Base-by-base conservation (phyloP, 2,329 filamentous ascomycete species). In the Neonectria neomacrospora region DNA sequence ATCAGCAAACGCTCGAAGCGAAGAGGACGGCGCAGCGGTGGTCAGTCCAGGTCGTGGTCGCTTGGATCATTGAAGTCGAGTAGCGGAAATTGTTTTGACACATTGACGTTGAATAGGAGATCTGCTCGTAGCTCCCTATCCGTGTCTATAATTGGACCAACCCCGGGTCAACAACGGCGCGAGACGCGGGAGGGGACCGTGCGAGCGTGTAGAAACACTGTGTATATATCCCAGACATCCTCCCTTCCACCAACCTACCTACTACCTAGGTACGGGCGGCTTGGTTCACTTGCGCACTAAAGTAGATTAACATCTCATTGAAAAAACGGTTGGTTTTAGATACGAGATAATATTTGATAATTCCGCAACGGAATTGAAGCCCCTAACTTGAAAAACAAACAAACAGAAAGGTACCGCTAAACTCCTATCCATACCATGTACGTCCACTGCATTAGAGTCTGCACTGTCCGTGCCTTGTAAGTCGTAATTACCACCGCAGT, bases 91-190 rank as follows among this genome's bases (percentile, higher is more conserved):
- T 23, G 58, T 45, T 30, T 61, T 41, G 58, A 55, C 58, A 53
- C 37, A 34, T 51, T 30, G 60, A 45, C 52, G n/a, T 48, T 56
- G n/a, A 32, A 54, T 39, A 54, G 48, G 54, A 57, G 37, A 50
- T 39, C n/a, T 56, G 61, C 53, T 48, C 52, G 56, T 60, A 64
- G 61, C 52, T 64, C 47, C 45, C 23, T 9, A 45, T 34, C 61
- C 54, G 26, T 42, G 39, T 18, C 54, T 39, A 18, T 55, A 42
- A 61, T 57, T 62, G 54, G 48, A 32, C 6, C 26, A 22, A 44
- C 39, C 59, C 47, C 39, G 54, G 54, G 44, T 45, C 54, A 62
- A 58, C 39, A 53, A 57, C 48, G 54, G 59, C 28, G 39, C 41
- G 59, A 45, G 28, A 34, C 18, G 16, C 18, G 48, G 41, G 5